Evolutionary conservation across 768 basidiomycete genomes (phyloP), one percentile per base, ranked within the genome.

Genomic region (Glaciozyma antarctica): DNA sequence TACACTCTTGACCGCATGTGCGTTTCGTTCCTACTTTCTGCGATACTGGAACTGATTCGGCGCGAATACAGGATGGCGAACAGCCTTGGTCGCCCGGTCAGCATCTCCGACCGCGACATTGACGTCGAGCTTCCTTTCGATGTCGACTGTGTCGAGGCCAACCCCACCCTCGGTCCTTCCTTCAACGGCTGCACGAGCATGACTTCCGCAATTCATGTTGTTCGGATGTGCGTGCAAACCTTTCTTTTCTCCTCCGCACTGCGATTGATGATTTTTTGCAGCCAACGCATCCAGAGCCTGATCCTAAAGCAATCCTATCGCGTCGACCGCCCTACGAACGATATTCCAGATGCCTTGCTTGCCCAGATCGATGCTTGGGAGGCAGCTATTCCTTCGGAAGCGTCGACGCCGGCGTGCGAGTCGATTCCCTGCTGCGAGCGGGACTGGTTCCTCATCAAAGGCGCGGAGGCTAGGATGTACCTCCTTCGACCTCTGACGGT

Each of bases 51-150:
- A 9, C 22, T 28, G 21, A 53, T 32, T 6, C 13, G 19, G 8
- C 17, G 12, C 22, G 24, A n/a, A n/a, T 68, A 71, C 30, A 75
- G 73, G 74, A 66, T 72, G 45, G 59, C 68, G 0, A 62, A 73
- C 47, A 34, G 64, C 5, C 67, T 75, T 2, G 74, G 74, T 6
- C 54, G 74, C 13, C 74, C 74, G 0, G 54, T 60, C 5, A 66
- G 71, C 15, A 71, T 75, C 38, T 60, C 69, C 12, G 74, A 75
- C 59, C 64, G 71, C 41, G 74, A 75, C 57, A 71, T 73, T 53
- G 74, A 75, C 58, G 68, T 71, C 41, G 73, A 72, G 19, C 60
- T 74, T 0, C 73, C 73, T 0, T 45, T 74, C 12, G 68, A 76
- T 41, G 62, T 65, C n/a, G 71, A 74, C n/a, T 73, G 68, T 32